A percentile compares a stretch with the other conserved stretches of the same genome.
phyloP scores from a whole-genome alignment of 306 rosid species.

The Cucumis sativus region DNA sequence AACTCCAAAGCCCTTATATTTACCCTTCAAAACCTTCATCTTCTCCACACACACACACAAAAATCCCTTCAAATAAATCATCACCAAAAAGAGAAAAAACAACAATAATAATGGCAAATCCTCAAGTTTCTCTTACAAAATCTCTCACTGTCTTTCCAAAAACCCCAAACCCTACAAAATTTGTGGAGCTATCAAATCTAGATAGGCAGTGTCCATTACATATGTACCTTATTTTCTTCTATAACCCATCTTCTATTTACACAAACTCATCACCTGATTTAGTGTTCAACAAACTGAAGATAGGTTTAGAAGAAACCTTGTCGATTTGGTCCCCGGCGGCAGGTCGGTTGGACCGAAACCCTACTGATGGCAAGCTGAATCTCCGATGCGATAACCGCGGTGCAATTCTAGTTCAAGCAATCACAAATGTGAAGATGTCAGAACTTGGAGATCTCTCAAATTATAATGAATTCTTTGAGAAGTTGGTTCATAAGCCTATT shows the following conservation, averaged over 20 bases:
- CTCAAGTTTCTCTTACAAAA: constrained; percentile 30
- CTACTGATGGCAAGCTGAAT: constrained; percentile 39
- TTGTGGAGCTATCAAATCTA: constrained; percentile 50
- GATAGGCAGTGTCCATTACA: constrained; percentile 64
- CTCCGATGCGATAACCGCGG: constrained; percentile 64
- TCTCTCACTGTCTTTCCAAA: constrained; percentile 36
- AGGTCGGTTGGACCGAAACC: constrained; percentile 36
- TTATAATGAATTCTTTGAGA: constrained; percentile 44
- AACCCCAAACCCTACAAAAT: constrained; percentile 22
- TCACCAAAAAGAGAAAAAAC: neutral
- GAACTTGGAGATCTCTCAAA: constrained; percentile 58
- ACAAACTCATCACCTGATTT: constrained; percentile 19
- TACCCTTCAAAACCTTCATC: neutral
- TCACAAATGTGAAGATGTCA: constrained; percentile 21
- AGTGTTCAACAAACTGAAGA: constrained; percentile 36
- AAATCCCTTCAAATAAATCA: neutral
- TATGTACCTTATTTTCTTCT: constrained; percentile 61
- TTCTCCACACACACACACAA: neutral
- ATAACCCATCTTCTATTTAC: constrained; percentile 11
- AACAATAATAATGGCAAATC: constrained; percentile 27
- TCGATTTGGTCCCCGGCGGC: constrained; percentile 54
- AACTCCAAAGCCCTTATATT: constrained; percentile 1
- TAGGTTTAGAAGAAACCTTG: constrained; percentile 55
- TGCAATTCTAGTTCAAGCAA: constrained; percentile 42
- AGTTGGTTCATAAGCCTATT: constrained; percentile 45